Conservation (phyloP, 2,329 filamentous ascomycete species). For the Chrysoporthe cubensis region DNA sequence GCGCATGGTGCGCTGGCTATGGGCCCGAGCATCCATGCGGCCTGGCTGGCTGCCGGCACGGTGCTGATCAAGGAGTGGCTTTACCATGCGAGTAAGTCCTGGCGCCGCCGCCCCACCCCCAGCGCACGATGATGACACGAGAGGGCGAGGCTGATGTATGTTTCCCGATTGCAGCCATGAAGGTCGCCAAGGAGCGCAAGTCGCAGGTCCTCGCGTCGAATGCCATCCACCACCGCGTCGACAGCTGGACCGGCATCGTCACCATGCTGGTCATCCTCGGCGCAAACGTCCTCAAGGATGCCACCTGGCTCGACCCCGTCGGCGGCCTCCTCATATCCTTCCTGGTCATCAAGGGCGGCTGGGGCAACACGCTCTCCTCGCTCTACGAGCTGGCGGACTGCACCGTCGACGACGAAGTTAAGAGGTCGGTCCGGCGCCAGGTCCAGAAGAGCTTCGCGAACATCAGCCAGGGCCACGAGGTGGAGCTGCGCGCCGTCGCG, state of each 20-base stretch:
- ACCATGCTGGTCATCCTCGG: conserved; percentile 87
- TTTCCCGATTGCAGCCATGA: conserved; percentile 70
- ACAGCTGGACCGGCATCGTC: conserved; percentile 93
- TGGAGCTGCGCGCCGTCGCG: conserved; percentile 77
- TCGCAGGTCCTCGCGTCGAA: conserved; percentile 96
- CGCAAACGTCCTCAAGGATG: conserved; percentile 82
- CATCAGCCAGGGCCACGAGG: conserved; percentile 57
- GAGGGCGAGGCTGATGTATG: conserved; percentile 18
- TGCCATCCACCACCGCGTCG: conserved; percentile 93
- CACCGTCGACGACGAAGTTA: conserved; percentile 83
- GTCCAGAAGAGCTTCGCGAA: conserved; percentile 61
- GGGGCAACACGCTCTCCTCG: conserved; percentile 80
- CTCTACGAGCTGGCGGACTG: conserved; percentile 90
- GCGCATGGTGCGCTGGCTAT: conserved; percentile 62
- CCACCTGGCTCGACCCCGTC: conserved; percentile 91
- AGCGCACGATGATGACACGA: no score
- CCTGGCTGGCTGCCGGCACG: conserved; percentile 89
- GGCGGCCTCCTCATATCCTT: conserved; percentile 90
- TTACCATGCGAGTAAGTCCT: conserved; percentile 84
- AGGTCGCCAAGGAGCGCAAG: conserved; percentile 90
- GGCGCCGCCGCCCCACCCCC: not conserved
- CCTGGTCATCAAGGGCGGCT: conserved; percentile 90
- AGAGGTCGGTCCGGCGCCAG: conserved; percentile 70
- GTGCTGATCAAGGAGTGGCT: conserved; percentile 96
- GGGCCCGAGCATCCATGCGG: conserved; percentile 87